Conservation (phyloP, 1,284 basidiomycete genomes). For the Leccinum variabile region DNA sequence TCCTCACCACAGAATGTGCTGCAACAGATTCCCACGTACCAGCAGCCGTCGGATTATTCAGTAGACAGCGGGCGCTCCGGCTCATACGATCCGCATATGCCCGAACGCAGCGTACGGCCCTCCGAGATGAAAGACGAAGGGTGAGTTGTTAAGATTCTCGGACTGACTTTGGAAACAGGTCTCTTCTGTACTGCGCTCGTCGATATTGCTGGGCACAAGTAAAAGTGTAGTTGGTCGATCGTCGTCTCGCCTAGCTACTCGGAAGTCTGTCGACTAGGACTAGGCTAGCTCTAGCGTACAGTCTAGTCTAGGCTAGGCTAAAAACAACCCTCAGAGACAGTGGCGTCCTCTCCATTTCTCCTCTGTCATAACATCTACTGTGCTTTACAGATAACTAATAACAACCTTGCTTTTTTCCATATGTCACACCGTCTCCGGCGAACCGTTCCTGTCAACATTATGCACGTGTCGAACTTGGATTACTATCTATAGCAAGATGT, state of each 20-base stretch:
- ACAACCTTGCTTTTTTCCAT: constrained; percentile 44
- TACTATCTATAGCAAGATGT: constrained; percentile 84
- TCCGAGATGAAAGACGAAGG: constrained; percentile 99
- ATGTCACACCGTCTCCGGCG: constrained; percentile 31
- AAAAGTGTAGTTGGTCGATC: constrained; percentile 55
- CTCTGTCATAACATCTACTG: constrained; percentile 60
- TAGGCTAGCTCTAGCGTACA: constrained; percentile 68
- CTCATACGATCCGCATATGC: constrained; percentile 45
- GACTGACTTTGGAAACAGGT: constrained; percentile 16
- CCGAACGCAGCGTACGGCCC: constrained; percentile 74
- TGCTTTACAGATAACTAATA: constrained; percentile 79
- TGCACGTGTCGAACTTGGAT: constrained; percentile 30
- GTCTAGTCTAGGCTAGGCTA: constrained; percentile 73
- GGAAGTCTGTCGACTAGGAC: constrained; percentile 50
- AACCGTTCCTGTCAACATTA: constrained; percentile 37
- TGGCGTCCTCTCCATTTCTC: constrained; percentile 64
- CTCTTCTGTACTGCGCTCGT: constrained; percentile 21
- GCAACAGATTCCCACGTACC: constrained; percentile 75
- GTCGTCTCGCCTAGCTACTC: constrained; percentile 40
- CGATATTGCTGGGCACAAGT: constrained; percentile 34
- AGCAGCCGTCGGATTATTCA: constrained; percentile 59
- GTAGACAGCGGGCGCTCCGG: constrained; percentile 35
- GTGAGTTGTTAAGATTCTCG: constrained; percentile 56
- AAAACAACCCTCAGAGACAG: constrained; percentile 57
- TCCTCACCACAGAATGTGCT: constrained; percentile 37